These are phyloP conservation scores for Ustilago vetiveriae DNA, from an alignment of 1,284 basidiomycete species.

Conservation along the genomic window DNA sequence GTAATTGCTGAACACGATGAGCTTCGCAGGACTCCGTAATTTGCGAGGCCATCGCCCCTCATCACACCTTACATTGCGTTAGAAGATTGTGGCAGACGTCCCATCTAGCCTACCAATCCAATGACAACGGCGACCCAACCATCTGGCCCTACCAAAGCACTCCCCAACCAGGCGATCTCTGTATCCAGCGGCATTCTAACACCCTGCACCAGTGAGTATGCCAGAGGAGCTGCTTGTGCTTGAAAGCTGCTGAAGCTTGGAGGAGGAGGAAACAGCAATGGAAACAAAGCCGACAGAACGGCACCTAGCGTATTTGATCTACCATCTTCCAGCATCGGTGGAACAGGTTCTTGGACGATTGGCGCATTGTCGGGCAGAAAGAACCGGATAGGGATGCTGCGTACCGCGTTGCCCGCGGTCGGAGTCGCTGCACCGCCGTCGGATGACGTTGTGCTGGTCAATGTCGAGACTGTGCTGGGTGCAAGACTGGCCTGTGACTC, in stretches of 20 bases:
- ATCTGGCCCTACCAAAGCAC: conserved; percentile 87
- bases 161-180: conserved; percentile 90
- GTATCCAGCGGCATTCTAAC: conserved; percentile 84
- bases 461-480: conserved; percentile 33
- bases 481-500: conserved; percentile 38
- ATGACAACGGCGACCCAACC: conserved; percentile 75
- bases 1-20: too few species aligned
- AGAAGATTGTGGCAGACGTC: too few species aligned
- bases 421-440: conserved; percentile 23
- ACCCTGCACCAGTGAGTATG: conserved; percentile 80
- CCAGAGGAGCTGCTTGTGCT: conserved; percentile 65
- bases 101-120: conserved; percentile 24
- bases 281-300: conserved; percentile 68
- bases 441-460: conserved; percentile 35
- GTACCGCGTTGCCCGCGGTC: conserved; percentile 13
- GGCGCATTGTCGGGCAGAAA: conserved; percentile 87
- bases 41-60: too few species aligned
- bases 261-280: conserved; percentile 69
- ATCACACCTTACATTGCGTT: too few species aligned
- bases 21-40: too few species aligned
- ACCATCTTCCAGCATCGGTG: conserved; percentile 71
- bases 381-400: conserved; percentile 75
- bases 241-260: conserved; percentile 49
- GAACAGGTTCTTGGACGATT: conserved; percentile 85
- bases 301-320: conserved; percentile 69